Evolutionary conservation across 371 early-diverging fungal genomes (phyloP), one percentile per base, ranked within the genome.

Genomic region (Synchytrium microbalum): DNA sequence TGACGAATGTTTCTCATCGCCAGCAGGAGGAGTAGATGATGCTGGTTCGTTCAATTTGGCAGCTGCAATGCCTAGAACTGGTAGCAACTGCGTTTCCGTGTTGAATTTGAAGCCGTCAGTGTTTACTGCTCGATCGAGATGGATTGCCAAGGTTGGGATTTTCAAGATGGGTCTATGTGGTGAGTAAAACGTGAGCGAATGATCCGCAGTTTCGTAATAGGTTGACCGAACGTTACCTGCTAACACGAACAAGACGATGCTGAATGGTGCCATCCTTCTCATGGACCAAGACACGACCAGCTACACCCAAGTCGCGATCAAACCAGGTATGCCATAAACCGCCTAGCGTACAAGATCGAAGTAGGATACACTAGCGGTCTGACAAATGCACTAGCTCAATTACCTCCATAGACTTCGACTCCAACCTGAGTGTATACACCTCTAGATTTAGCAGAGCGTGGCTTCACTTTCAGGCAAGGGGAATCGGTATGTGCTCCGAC

Each of bases 401-500:
- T 19, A 38, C 46, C 97, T 65, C 97, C 97, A 69, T 96, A 95
- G 38, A 83, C 67, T 74, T 92, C 87, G 62, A 92, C 88, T 71
- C 96, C 93, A 32, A 93, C 90, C 75, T 95, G 92, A 38, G 91
- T 75, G 74, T 92, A 96, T 2, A 91, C 93, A 14, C 68, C 70
- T 53, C 85, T 85, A 63, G 86, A 83, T 75, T 90, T 93, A 72
- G 89, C 90, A 24, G 94, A 93, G 31, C 91, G 79, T 5, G 99
- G 99, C 74, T 96, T 97, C 61, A 96, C 79, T 85, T 96, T 96
- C 60, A 96, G 76, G 74, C 96, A 96, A 28, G 99, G 99, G 16
- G 91, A 91, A 75, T 98, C 99, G 24, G 94, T 93, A 69, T 98
- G 99, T 2, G 99, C 95, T 28, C 90, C 99, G 13, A 96, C 80